A percentile compares a stretch with the other conserved stretches of the same genome.
phyloP scores from a whole-genome alignment of 148 eudicot genomes.

The Vaccinium vitisidaea region DNA sequence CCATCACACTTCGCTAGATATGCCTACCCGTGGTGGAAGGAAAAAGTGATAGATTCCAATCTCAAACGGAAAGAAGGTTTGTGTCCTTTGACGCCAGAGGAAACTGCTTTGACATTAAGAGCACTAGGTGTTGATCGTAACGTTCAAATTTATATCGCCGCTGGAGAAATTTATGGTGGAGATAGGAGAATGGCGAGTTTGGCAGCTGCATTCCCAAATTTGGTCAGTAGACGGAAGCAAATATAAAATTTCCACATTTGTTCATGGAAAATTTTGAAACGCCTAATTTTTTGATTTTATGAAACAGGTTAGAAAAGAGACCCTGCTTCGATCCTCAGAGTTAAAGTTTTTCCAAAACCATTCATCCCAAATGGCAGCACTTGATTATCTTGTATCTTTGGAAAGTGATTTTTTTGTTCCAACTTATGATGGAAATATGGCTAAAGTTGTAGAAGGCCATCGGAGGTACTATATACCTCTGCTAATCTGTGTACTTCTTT shows the following conservation, averaged over 20 bases:
- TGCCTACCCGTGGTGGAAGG: slow-evolving; percentile 88
- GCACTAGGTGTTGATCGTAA: slow-evolving; percentile 58
- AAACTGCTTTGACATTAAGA: slow-evolving; percentile 52
- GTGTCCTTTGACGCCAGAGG: slow-evolving; percentile 79
- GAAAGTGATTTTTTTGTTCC: slow-evolving; percentile 80
- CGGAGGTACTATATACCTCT: slow-evolving; percentile 49
- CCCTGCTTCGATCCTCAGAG: slow-evolving; percentile 53
- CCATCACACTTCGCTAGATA: slow-evolving; percentile 36
- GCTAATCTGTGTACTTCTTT: background rate
- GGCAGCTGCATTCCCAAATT: slow-evolving; percentile 54
- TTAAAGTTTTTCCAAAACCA: slow-evolving; percentile 65
- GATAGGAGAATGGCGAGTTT: slow-evolving; percentile 54
- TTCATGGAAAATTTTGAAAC: background rate
- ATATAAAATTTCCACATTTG: slow-evolving; percentile 3
- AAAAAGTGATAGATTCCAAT: slow-evolving; percentile 64
- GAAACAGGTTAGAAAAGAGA: slow-evolving; percentile 71
- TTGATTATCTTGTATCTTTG: slow-evolving; percentile 69
- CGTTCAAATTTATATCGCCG: slow-evolving; percentile 66
- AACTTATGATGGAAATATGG: slow-evolving; percentile 84
- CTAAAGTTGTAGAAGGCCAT: slow-evolving; percentile 82
- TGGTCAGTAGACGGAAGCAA: slow-evolving; percentile 44
- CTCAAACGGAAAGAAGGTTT: slow-evolving; percentile 64
- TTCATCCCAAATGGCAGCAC: slow-evolving; percentile 78
- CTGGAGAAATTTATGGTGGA: slow-evolving; percentile 75
- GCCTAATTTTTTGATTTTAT: slow-evolving; percentile 1